Evolutionary conservation across 495 filamentous ascomycete genomes (phyloP).

Genomic region (Hypoxylon intermedium): DNA sequence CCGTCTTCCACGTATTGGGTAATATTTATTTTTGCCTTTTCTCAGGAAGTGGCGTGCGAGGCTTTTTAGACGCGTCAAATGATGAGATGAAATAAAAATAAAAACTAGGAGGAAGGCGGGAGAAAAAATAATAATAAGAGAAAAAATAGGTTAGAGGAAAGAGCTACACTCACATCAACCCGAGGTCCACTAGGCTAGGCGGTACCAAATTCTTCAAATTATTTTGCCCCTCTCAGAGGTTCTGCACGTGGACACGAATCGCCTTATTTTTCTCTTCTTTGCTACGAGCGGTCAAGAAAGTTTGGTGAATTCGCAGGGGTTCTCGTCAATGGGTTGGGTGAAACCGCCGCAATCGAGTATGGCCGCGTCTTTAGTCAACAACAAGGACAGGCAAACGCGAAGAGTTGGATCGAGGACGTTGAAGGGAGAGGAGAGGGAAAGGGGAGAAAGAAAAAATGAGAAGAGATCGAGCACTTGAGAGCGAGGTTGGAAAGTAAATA

Average conservation of each 20-base stretch:
- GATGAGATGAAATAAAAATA: slow-evolving; percentile 12
- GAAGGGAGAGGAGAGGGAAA: slow-evolving; percentile 18
- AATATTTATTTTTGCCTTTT: background rate
- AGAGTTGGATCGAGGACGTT: slow-evolving; percentile 26
- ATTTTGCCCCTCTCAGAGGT: slow-evolving; percentile 32
- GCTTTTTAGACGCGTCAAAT: slow-evolving; percentile 31
- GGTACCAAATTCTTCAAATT: slow-evolving; percentile 35
- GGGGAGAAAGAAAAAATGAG: slow-evolving; percentile 36
- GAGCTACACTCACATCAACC: slow-evolving; percentile 37
- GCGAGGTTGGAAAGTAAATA: slow-evolving; percentile 42
- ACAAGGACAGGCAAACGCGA: slow-evolving; percentile 27
- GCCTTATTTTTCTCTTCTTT: slow-evolving; percentile 25
- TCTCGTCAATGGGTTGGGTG: slow-evolving; percentile 31
- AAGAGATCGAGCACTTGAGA: slow-evolving; percentile 17
- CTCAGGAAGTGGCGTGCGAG: slow-evolving; percentile 21
- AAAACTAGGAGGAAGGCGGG: slow-evolving; percentile 33
- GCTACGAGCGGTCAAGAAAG: slow-evolving; percentile 36
- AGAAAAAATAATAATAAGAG: slow-evolving; percentile 26
- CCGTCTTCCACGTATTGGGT: slow-evolving; percentile 9
- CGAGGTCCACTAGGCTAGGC: slow-evolving; percentile 32
- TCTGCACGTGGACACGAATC: slow-evolving; percentile 38
- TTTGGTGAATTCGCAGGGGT: slow-evolving; percentile 28
- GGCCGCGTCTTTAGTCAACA: slow-evolving; percentile 7
- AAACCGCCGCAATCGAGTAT: slow-evolving; percentile 28
- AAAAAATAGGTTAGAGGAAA: slow-evolving; percentile 1